Conservation (phyloP, 805 yeast species). For the Millerozyma miso region DNA sequence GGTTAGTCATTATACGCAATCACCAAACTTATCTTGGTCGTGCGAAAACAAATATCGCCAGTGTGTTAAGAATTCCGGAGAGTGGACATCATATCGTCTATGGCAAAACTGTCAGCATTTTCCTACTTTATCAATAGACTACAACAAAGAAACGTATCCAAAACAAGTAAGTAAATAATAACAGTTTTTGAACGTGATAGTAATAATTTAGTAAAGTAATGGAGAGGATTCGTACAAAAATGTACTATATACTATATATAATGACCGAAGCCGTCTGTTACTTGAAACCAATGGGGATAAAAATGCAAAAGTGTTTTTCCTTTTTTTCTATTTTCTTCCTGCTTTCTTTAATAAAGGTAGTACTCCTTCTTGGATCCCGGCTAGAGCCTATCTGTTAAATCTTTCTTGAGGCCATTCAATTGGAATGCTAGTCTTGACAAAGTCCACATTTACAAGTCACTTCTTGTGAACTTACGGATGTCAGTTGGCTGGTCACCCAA, state of each 20-base stretch:
- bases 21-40: neutral
- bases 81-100: too few relatives aligned
- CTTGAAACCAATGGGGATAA: neutral
- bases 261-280: neutral
- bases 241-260: neutral
- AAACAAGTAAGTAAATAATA: too few relatives aligned
- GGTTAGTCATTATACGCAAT: neutral
- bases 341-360: neutral
- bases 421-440: too few relatives aligned
- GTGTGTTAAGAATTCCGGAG: too few relatives aligned
- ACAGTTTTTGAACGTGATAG: neutral
- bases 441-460: slow-evolving; percentile 53
- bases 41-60: neutral
- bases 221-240: neutral
- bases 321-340: too few relatives aligned
- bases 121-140: too few relatives aligned
- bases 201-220: neutral
- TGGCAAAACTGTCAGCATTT: too few relatives aligned
- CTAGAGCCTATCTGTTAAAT: too few relatives aligned
- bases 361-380: neutral
- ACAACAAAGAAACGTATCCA: too few relatives aligned
- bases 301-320: neutral
- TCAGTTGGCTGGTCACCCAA: slow-evolving; percentile 60
- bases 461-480: slow-evolving; percentile 65
- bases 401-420: too few relatives aligned